Base-by-base conservation (phyloP, 2,329 filamentous ascomycete genomes). In the Trichoderma asperellum region DNA sequence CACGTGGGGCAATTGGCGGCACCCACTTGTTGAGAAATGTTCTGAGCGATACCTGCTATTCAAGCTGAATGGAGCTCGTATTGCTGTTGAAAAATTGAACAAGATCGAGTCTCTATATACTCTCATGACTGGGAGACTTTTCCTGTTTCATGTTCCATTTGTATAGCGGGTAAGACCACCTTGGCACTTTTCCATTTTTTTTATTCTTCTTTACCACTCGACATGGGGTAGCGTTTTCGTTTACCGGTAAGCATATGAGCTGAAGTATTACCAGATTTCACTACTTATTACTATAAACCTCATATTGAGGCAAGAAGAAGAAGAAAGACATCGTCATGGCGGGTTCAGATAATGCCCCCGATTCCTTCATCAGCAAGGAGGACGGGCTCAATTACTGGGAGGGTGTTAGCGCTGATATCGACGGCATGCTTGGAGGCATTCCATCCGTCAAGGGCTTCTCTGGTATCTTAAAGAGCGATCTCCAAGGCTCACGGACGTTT, bases 351-450 rank as follows among this genome's bases (percentile, higher is more conserved):
- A 32, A 11, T 11, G 49, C 59, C 4, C 35, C 68, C 1, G 68
- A 69, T 10, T 56, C 53, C 68, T 49, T 69, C 61, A 79, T 81
- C 70, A 77, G 74, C 71, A 76, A 74, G 32, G 74, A 74, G 16
- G 79, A 79, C 43, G 78, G 79, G 18, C 76, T 78, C 29, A 74
- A 74, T 24, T 85, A 85, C 76, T 85, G 83, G 84, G 75, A 83
- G 66, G 76, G 75, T 68, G 73, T 83, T 57, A 76, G 78, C 16
- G 80, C 81, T 66, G 79, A 81, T 72, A 77, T 81, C 69, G 85
- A 90, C 74, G 91, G 92, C 78, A 93, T 94, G 89, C 89, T 96
- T 3, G 93, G 92, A 73, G 91, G 93, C 81, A 82, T 80, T 70
- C 76, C 80, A 2, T 63, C 72, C 29, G 58, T 64, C 11, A 34